Conservation (phyloP, 2,329 filamentous ascomycete genomes). For the Coniochaeta ligniaria region DNA sequence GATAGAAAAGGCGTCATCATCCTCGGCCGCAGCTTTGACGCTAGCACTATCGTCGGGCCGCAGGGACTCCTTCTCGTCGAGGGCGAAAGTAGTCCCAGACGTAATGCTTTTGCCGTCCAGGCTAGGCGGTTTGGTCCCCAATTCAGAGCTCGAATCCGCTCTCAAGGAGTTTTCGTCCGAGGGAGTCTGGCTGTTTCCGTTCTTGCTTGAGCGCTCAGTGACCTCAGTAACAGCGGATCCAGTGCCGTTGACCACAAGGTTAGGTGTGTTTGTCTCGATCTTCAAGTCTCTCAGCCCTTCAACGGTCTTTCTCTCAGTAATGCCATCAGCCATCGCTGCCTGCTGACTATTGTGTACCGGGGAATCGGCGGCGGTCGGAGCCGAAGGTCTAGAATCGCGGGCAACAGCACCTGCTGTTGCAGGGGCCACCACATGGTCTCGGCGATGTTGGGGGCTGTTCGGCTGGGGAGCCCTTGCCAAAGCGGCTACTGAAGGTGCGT, state of each 20-base stretch:
- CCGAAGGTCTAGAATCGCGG: not conserved
- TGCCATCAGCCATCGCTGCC: not conserved
- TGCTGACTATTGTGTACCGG: not conserved
- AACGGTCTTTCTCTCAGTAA: constrained; percentile 13
- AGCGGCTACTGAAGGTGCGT: constrained; percentile 16
- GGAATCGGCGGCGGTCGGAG: not conserved
- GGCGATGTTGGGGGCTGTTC: constrained; percentile 10
- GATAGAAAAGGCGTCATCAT: constrained; percentile 78
- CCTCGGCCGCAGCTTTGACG: constrained; percentile 77
- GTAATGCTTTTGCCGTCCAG: constrained; percentile 91
- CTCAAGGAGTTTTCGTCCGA: constrained; percentile 50
- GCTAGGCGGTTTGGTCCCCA: constrained; percentile 76
- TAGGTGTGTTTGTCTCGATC: constrained; percentile 24
- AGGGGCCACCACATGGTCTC: constrained; percentile 3
- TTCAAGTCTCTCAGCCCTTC: constrained; percentile 22
- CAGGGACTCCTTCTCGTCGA: constrained; percentile 93
- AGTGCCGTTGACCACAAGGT: constrained; percentile 44
- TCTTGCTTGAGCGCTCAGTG: constrained; percentile 26
- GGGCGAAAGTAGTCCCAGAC: constrained; percentile 87
- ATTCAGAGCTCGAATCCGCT: constrained; percentile 56
- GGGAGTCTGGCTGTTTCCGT: constrained; percentile 32
- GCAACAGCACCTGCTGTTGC: constrained; percentile 2
- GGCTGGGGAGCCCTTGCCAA: constrained; percentile 14
- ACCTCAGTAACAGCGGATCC: constrained; percentile 27
- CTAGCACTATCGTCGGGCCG: constrained; percentile 94